Evolutionary conservation across 2,329 filamentous ascomycete genomes (phyloP), one percentile per base, ranked within the genome.

Genomic region (Pseudopithomyces chartarum): DNA sequence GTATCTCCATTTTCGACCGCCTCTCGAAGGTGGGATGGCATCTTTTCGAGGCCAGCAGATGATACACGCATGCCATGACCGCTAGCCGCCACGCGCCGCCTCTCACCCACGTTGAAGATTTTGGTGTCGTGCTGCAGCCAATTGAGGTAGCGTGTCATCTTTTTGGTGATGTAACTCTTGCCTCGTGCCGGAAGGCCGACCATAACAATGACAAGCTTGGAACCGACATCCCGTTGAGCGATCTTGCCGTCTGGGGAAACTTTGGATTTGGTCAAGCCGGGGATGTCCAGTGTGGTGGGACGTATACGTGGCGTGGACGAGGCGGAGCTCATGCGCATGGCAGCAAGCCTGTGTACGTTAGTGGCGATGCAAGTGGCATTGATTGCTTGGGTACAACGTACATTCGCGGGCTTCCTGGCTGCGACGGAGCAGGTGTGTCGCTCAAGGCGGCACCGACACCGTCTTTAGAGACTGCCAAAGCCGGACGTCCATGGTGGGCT

Each of bases 81-180:
- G 26, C 83, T 90, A 42, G 90, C 90, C 17, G 89, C 91, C 49
- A 93, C 86, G 66, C 95, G 89, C 67, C 95, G 85, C 70, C 92
- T 85, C 76, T 97, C 94, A 58, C 95, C 95, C 36, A 99, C 95
- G 69, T 99, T 99, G 85, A 99, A 99, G 66, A 99, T 97, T 64
- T 85, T 86, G 12, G 93, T 95, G 70, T 97, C 91, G 77, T 99
- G 94, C 73, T 99, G 95, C 70, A 97, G 87, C 95, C 95, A 99
- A 48, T 96, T 94, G 49, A 99, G 81, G 73, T 98, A 99, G 59
- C 95, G 86, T 57, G 95, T 90, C 61, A 99, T 85, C 80, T 99
- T 99, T 82, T 98, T 98, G 59, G 95, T 98, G 69, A 99, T 96
- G 78, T 99, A 99, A 54, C 93, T 97, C 80, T 99, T 99, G 73